Base-by-base conservation (phyloP, 2,329 filamentous ascomycete species). In the Aspergillus niger region DNA sequence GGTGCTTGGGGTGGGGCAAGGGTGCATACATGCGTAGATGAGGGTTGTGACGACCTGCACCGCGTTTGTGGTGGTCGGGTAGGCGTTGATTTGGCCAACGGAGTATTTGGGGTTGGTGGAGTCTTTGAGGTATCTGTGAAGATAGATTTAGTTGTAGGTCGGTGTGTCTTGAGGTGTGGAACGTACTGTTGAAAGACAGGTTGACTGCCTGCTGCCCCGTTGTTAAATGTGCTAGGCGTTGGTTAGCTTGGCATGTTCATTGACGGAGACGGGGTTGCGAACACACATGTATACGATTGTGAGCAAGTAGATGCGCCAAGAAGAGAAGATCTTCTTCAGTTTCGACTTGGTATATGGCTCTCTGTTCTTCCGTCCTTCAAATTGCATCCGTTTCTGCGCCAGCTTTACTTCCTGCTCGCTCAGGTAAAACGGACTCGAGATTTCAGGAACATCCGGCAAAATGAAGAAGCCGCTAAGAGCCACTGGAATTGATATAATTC, bases 301-400 rank as follows among this genome's bases (percentile, higher is more conserved):
- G 3, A 90, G 75, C 0, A 82, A 65, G 58, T 87, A 90, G 1
- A 90, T 84, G 63, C 87, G 87, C 87, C 88, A 90, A 5, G 83
- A 84, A 0, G 80, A 79, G 59, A 89, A 83, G 17, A 89, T 89
- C 66, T 82, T 84, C 71, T 80, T 81, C 41, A 89, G 67, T 72
- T 87, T 89, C 2, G 74, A 69, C 55, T 73, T 76, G 0, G 80
- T 83, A 63, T 81, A 83, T 0, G 80, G 79, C 48, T 74, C 70
- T 55, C 80, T 70, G 22, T 76, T 70, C 61, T 78, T 71, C 10
- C 83, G 72, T 17, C 82, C 80, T 70, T 83, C 81, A 4, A 80
- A 67, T 62, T 80, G 64, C 82, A 85, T 85, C 26, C 83, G 73
- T 62, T 79, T 80, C 56, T 78, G 75, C 0, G 81, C 79, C 5